These are phyloP conservation scores for Oropetium thomaeum DNA, from an alignment of 176 grass and related monocot species.

Conservation along the genomic window DNA sequence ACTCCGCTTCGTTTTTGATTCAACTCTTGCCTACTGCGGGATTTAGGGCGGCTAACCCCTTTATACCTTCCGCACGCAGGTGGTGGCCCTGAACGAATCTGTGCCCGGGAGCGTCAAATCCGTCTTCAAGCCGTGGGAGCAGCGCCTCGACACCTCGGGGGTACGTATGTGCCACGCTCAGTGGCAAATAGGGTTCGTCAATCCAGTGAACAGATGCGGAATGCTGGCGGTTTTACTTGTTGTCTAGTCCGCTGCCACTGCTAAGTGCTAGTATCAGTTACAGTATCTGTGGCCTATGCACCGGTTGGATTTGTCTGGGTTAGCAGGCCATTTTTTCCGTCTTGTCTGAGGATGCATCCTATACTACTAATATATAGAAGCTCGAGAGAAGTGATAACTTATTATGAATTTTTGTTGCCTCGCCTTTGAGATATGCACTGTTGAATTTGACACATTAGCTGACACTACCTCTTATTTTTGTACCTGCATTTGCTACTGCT, in stretches of 20 bases:
- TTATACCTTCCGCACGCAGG: constrained; percentile 30
- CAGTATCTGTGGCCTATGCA: neutral
- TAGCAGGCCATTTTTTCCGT: neutral
- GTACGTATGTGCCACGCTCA: constrained; percentile 27
- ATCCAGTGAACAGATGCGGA: neutral
- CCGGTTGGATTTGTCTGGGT: neutral
- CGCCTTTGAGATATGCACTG: neutral
- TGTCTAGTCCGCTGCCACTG: constrained; percentile 3
- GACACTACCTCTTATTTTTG: neutral
- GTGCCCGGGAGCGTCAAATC: constrained; percentile 81
- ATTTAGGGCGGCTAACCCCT: neutral
- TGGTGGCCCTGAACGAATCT: constrained; percentile 85
- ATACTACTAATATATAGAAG: neutral
- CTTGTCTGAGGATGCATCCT: neutral
- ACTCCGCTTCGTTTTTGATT: neutral
- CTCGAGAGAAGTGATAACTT: neutral
- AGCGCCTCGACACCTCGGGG: constrained; percentile 81
- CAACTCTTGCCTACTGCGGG: neutral
- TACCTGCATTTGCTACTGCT: neutral
- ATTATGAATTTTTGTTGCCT: neutral
- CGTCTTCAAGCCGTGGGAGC: constrained; percentile 89
- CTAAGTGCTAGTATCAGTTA: no score
- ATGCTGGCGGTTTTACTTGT: neutral
- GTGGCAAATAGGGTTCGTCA: neutral
- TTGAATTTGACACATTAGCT: neutral